Conservation (phyloP, 2,329 filamentous ascomycete genomes). For the Aspergillus persii region DNA sequence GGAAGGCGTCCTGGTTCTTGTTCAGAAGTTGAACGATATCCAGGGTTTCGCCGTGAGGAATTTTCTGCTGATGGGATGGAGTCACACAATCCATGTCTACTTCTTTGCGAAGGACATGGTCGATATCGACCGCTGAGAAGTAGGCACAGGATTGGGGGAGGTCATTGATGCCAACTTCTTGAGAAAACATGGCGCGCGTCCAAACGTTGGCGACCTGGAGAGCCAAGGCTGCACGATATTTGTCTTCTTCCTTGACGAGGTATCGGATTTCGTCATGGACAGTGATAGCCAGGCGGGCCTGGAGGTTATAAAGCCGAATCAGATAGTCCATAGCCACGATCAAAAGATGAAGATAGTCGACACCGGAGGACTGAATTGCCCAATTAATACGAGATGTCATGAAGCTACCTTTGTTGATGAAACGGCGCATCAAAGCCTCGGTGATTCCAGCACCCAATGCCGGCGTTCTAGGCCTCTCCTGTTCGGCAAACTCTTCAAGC, state of each 20-base stretch:
- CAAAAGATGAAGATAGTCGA: slow-evolving; percentile 93
- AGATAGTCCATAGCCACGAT: slow-evolving; percentile 95
- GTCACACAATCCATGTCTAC: slow-evolving; percentile 98
- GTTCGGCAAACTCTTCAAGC: slow-evolving; percentile 95
- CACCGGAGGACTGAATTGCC: slow-evolving; percentile 96
- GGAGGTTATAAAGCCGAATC: slow-evolving; percentile 76
- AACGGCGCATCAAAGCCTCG: slow-evolving; percentile 85
- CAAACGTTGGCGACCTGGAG: slow-evolving; percentile 92
- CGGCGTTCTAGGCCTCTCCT: slow-evolving; percentile 84
- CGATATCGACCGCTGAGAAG: slow-evolving; percentile 93
- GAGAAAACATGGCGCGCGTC: slow-evolving; percentile 95
- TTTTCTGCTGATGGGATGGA: slow-evolving; percentile 74
- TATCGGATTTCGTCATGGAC: slow-evolving; percentile 98
- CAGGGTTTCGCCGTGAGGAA: slow-evolving; percentile 80
- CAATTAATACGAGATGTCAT: slow-evolving; percentile 97
- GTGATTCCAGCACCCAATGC: slow-evolving; percentile 94
- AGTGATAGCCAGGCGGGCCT: slow-evolving; percentile 83
- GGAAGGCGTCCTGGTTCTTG: slow-evolving; percentile 65
- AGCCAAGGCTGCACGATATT: slow-evolving; percentile 86
- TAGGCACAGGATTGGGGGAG: slow-evolving; percentile 92
- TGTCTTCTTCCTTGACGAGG: slow-evolving; percentile 78
- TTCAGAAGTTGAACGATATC: slow-evolving; percentile 77
- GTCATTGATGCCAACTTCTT: slow-evolving; percentile 95
- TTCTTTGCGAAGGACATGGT: slow-evolving; percentile 93
- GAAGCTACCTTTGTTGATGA: slow-evolving; percentile 84